These are phyloP conservation scores for Mortierella sp. DNA, from an alignment of 371 early-diverging fungal species.

Conservation along the genomic window DNA sequence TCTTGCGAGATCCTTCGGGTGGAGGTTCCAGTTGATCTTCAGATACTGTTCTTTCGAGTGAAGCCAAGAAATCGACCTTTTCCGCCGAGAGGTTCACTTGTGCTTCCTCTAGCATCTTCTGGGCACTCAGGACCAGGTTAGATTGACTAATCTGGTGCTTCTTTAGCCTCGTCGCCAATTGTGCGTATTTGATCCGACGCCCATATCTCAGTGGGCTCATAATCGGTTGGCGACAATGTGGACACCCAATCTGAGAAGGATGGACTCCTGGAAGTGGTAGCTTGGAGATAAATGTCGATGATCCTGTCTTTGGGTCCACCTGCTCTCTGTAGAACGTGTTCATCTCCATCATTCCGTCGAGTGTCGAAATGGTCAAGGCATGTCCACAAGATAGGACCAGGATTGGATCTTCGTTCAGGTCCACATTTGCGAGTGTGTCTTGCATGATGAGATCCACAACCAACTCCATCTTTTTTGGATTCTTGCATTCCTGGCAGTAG, in stretches of 20 bases:
- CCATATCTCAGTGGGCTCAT: constrained; percentile 30
- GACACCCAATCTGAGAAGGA: constrained; percentile 25
- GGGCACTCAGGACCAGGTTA: too few species aligned
- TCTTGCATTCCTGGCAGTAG: constrained; percentile 56
- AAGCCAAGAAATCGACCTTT: too few species aligned
- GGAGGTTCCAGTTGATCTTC: constrained; percentile 3
- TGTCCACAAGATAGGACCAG: constrained; percentile 59
- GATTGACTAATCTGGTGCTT: constrained; percentile 13
- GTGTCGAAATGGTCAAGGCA: constrained; percentile 51
- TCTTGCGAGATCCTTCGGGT: not conserved
- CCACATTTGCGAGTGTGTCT: constrained; percentile 39
- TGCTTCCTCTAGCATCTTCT: not conserved
- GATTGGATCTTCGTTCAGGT: constrained; percentile 56
- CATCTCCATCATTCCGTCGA: constrained; percentile 59
- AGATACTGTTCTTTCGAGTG: too few species aligned
- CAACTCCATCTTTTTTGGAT: constrained; percentile 17
- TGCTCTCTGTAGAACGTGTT: constrained; percentile 35
- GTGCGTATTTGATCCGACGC: constrained; percentile 34
- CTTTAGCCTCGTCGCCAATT: constrained; percentile 17
- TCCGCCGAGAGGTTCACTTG: constrained; percentile 1
- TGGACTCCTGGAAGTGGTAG: constrained; percentile 20
- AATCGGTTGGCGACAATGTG: constrained; percentile 38
- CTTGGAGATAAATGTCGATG: constrained; percentile 7
- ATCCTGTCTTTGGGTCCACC: constrained; percentile 2
- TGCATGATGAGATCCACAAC: constrained; percentile 56